phyloP scores from a whole-genome alignment of 257 asterid genomes.

The Rubia yunnanensis region DNA sequence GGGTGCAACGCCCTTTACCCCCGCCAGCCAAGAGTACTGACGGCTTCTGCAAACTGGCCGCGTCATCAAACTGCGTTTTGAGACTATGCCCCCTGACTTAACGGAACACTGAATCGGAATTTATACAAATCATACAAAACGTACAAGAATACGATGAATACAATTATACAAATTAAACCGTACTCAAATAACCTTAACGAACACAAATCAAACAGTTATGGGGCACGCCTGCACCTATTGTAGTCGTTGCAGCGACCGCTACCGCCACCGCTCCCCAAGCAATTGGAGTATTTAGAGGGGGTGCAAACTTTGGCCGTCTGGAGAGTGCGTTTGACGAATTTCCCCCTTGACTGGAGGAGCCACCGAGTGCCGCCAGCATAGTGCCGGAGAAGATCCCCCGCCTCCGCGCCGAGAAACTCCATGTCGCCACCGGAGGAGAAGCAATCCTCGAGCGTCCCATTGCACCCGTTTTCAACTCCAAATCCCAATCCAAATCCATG shows the following conservation, averaged over 20 bases:
- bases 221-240: no score
- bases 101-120: no score
- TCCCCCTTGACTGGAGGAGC: neutral
- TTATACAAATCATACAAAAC: no score
- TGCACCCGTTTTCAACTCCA: neutral
- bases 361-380: neutral
- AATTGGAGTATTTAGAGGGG: neutral
- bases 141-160: no score
- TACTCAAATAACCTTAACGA: no score
- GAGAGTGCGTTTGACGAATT: neutral
- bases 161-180: no score
- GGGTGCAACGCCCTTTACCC: neutral
- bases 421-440: neutral
- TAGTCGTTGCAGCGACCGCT: no score
- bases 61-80: no score
- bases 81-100: no score
- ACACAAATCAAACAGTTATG: no score
- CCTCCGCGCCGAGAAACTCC: neutral
- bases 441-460: neutral
- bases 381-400: conserved; percentile 1
- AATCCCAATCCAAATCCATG: neutral
- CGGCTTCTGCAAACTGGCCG: no score
- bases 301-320: neutral
- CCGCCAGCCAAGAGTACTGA: no score
- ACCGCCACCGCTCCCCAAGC: neutral